phyloP scores from a whole-genome alignment of 495 filamentous ascomycete genomes.

The Penicillium turbatum region DNA sequence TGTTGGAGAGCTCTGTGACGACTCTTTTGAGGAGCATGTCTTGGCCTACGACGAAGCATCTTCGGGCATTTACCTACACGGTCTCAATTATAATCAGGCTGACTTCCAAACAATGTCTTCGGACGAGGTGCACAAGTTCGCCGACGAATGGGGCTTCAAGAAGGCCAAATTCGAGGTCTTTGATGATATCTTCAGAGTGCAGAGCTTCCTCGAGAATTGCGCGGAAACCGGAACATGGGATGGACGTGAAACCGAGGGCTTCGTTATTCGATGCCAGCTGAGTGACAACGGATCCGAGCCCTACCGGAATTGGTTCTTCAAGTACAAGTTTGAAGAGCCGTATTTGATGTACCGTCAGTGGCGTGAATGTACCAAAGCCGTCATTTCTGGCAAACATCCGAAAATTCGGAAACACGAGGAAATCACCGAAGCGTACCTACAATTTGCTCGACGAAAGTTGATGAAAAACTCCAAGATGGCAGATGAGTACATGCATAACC shows the following conservation, averaged over 20 bases:
- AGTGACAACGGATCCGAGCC: conserved; percentile 40
- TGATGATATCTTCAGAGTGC: conserved; percentile 67
- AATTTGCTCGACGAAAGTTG: conserved; percentile 72
- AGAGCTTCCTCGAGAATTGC: conserved; percentile 73
- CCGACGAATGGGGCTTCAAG: conserved; percentile 89
- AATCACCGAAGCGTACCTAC: conserved; percentile 87
- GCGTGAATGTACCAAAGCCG: conserved; percentile 91
- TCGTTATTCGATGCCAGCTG: conserved; percentile 87
- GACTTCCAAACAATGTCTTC: conserved; percentile 82
- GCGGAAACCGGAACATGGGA: conserved; percentile 83
- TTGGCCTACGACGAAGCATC: conserved; percentile 77
- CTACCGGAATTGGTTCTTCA: conserved; percentile 96
- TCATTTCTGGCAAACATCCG: conserved; percentile 71
- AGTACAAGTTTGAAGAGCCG: conserved; percentile 98
- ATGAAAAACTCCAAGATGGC: conserved; percentile 56
- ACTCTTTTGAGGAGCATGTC: conserved; percentile 94
- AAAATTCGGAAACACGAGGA: conserved; percentile 79
- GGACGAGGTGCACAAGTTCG: conserved; percentile 76
- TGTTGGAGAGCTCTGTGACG: conserved; percentile 95
- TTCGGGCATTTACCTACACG: conserved; percentile 92
- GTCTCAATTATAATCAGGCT: conserved; percentile 90
- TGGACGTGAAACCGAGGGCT: conserved; percentile 91
- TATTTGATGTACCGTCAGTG: conserved; percentile 98
- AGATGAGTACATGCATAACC: conserved; percentile 72
- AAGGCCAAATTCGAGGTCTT: conserved; percentile 77